Base-by-base conservation (phyloP, 306 rosid species). In the Astragalus membranaceus region DNA sequence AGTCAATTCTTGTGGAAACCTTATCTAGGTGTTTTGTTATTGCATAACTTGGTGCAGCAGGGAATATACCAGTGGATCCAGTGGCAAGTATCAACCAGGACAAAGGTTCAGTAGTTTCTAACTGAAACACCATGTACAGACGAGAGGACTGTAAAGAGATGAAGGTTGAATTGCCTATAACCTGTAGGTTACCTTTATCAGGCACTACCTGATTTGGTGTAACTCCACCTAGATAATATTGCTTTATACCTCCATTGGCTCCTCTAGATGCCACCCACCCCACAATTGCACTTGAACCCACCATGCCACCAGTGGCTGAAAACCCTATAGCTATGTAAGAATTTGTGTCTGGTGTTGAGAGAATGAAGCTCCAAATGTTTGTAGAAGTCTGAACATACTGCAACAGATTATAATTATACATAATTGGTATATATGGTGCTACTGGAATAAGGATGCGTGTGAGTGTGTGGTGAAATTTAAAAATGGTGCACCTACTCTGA, bases 241-340 rank as follows among this genome's bases (percentile, higher is more conserved):
- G 84, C 67, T 81, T 86, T 17, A 84, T 80, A 52, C 64, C 43
- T 14, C 88, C 88, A 10, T 66, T 64, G 6, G 67, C 51, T 16
- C 83, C 85, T 37, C 47, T 42, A 3, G 85, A 64, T 6, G 80
- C 48, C n/a, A 86, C 70, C 96, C 96, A 90, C 36, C 96, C 96
- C 50, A 90, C 96, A 23, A 90, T 53, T 7, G 92, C 96, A 69
- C 95, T 90, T 23, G 96, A 90, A 2, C 90, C 86, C 36, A 74
- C 87, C 96, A 90, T 90, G 47, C 15, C 10, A 0, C 96, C 95
- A 8, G 13, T 62, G 33, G 73, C 67, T 6, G 96, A 90, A 79
- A 90, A 90, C 10, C 92, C 96, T 57, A 90, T 88, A 10, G 88
- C 95, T 70, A 86, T 74, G 81, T 77, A 90, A 3, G 95, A 82